Evolutionary conservation across 202 grass and related monocot species (phyloP).

Genomic region (Cymbopogon flexuosus): DNA sequence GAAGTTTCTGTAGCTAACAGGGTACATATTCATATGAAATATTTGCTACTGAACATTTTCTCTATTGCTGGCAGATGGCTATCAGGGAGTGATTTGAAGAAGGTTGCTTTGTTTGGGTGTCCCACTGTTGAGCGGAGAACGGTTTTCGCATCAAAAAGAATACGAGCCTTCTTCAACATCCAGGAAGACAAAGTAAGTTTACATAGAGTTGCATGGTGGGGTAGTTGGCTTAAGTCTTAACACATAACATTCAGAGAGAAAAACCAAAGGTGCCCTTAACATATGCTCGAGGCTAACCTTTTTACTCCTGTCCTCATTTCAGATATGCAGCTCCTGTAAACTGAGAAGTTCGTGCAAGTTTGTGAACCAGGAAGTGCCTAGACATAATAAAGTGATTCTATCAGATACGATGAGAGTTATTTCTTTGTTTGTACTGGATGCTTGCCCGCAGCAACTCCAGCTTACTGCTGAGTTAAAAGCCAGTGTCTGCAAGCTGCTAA

Average conservation of each 20-base stretch:
- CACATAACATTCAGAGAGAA: neutral
- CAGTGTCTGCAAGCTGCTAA: conserved; percentile 55
- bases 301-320: conserved; percentile 21
- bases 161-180: conserved; percentile 57
- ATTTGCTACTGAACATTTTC: conserved; percentile 13
- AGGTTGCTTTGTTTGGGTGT: conserved; percentile 66
- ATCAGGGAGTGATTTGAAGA: conserved; percentile 75
- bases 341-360: conserved; percentile 67
- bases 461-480: conserved; percentile 51
- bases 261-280: neutral
- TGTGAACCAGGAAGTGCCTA: conserved; percentile 50
- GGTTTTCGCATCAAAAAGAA: conserved; percentile 62
- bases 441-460: conserved; percentile 32
- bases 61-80: conserved; percentile 48
- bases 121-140: conserved; percentile 61
- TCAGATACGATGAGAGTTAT: conserved; percentile 65
- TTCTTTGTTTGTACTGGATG: conserved; percentile 54
- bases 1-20: neutral
- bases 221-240: neutral
- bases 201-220: neutral
- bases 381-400: conserved; percentile 59
- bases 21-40: neutral
- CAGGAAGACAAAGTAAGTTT: neutral
- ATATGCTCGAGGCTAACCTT: neutral
- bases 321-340: conserved; percentile 66